Percentiles rank a stretch among this genome's conserved stretches.
phyloP scores from a whole-genome alignment of 176 grass and related monocot genomes.

The Hsuehochloa calcarea region DNA sequence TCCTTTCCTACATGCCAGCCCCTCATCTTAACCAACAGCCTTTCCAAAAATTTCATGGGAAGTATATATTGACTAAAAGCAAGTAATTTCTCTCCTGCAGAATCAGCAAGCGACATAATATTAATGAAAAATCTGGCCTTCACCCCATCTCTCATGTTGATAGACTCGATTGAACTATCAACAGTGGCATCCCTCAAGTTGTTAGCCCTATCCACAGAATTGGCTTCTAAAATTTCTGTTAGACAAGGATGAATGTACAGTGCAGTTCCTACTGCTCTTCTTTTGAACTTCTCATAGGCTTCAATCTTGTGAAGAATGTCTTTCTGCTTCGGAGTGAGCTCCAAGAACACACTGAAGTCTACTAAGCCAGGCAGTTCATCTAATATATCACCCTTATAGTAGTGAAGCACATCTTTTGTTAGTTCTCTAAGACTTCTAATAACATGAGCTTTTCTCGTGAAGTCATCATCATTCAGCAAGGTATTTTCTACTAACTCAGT shows the following conservation, averaged over 20 bases:
- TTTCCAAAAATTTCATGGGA: conserved; percentile 87
- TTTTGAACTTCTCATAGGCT: conserved; percentile 75
- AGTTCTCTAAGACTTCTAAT: conserved; percentile 85
- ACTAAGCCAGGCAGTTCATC: conserved; percentile 86
- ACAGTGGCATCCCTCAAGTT: conserved; percentile 44
- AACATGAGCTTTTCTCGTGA: conserved; percentile 79
- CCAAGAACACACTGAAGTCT: conserved; percentile 77
- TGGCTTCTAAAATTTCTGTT: conserved; percentile 59
- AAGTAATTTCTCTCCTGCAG: conserved; percentile 78
- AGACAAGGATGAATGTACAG: conserved; percentile 75
- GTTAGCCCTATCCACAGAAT: conserved; percentile 49
- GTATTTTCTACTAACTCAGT: conserved; percentile 66
- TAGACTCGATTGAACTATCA: conserved; percentile 48
- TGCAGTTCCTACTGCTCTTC: conserved; percentile 52
- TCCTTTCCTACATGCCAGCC: conserved; percentile 87
- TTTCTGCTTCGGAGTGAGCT: conserved; percentile 66
- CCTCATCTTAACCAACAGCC: conserved; percentile 62
- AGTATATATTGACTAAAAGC: conserved; percentile 89
- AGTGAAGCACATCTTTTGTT: conserved; percentile 87
- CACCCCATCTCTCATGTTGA: conserved; percentile 61
- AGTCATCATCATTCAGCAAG: conserved; percentile 57
- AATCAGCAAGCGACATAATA: conserved; percentile 69
- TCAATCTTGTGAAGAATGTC: conserved; percentile 41
- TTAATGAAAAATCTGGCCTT: conserved; percentile 87
- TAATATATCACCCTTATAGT: conserved; percentile 88